phyloP scores from a whole-genome alignment of 495 filamentous ascomycete species.

The Penicillium egyptiacum region DNA sequence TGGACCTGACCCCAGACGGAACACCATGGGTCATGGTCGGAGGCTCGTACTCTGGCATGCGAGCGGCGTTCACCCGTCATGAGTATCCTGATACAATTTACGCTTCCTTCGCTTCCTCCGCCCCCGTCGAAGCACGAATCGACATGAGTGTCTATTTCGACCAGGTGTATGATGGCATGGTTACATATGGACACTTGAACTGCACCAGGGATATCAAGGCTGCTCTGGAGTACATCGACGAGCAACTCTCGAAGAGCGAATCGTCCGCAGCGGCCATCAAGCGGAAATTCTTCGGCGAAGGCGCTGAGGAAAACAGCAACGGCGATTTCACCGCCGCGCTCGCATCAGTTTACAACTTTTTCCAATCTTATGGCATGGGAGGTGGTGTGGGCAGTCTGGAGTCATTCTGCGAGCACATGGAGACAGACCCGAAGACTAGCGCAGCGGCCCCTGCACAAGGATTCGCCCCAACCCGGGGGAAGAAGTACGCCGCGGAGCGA shows the following conservation, averaged over 20 bases:
- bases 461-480: conserved; percentile 41
- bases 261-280: conserved; percentile 46
- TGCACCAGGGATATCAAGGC: conserved; percentile 56
- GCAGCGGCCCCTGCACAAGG: conserved; percentile 33
- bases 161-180: conserved; percentile 55
- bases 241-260: conserved; percentile 35
- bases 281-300: conserved; percentile 49
- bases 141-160: conserved; percentile 61
- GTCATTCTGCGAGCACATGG: conserved; percentile 49
- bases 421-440: conserved; percentile 33
- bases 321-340: conserved; percentile 50
- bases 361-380: conserved; percentile 50
- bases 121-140: conserved; percentile 53
- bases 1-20: conserved; percentile 43
- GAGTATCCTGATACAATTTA: conserved; percentile 59
- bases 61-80: conserved; percentile 54
- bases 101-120: conserved; percentile 55
- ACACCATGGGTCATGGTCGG: conserved; percentile 62
- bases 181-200: conserved; percentile 48
- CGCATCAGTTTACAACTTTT: conserved; percentile 39
- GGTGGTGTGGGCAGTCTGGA: conserved; percentile 42
- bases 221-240: conserved; percentile 53
- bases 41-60: conserved; percentile 58
- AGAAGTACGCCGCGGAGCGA: conserved; percentile 42
- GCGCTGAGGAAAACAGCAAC: conserved; percentile 50